Evolutionary conservation across 805 yeast species (phyloP).

Genomic region (Candida nitratophila): DNA sequence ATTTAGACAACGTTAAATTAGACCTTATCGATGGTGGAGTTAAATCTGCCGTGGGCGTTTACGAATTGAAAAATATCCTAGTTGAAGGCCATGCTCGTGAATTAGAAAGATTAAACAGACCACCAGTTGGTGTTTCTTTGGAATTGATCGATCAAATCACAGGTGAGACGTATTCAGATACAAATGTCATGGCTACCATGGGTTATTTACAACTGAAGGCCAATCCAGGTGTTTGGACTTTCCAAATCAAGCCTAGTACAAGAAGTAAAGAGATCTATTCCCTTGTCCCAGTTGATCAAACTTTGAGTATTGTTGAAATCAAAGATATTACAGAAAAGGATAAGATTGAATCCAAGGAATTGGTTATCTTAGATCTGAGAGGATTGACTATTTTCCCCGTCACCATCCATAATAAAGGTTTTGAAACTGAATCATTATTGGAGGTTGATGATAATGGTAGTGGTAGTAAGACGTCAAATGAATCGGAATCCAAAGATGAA

Average conservation of each 20-base stretch:
- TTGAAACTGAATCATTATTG: conserved; percentile 7
- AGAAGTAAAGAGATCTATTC: conserved; percentile 34
- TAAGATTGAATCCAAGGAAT: conserved; percentile 2
- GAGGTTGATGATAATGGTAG: neutral
- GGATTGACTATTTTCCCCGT: conserved; percentile 42
- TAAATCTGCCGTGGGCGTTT: conserved; percentile 37
- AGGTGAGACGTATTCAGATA: conserved; percentile 34
- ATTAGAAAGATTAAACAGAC: conserved; percentile 17
- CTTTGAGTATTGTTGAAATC: conserved; percentile 9
- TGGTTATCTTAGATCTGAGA: conserved; percentile 35
- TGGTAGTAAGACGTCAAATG: too few species aligned
- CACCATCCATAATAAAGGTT: conserved; percentile 28
- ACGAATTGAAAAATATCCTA: conserved; percentile 44
- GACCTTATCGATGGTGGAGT: conserved; percentile 29
- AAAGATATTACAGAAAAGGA: conserved; percentile 11
- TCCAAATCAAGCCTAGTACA: conserved; percentile 37
- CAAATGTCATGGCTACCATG: conserved; percentile 68
- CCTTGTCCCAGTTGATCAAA: conserved; percentile 26
- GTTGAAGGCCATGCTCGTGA: conserved; percentile 68
- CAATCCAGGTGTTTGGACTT: conserved; percentile 61
- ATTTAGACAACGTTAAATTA: conserved; percentile 54
- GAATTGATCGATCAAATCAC: conserved; percentile 22
- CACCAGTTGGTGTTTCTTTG: conserved; percentile 49
- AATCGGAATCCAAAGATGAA: too few species aligned
- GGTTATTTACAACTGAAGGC: conserved; percentile 82